phyloP scores from a whole-genome alignment of 345 rosid genomes.

The Corchorus capsularis region DNA sequence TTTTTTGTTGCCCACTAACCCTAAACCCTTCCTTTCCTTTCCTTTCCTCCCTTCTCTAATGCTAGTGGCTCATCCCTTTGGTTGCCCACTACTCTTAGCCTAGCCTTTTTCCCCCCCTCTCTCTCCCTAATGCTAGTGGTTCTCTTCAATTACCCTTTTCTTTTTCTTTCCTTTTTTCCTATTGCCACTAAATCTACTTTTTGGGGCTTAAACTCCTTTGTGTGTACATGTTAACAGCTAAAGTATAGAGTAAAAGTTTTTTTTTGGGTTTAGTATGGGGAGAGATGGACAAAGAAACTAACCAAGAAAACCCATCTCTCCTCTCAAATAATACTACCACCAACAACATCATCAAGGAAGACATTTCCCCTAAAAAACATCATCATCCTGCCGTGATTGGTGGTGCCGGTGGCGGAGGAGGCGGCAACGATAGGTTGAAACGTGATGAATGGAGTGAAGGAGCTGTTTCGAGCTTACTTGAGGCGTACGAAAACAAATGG shows the following conservation, averaged over 20 bases:
- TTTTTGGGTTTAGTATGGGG: conserved; percentile 36
- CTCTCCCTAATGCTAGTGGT: conserved; percentile 41
- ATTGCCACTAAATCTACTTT: not conserved
- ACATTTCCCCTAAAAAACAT: not conserved
- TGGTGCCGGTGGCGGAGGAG: conserved; percentile 24
- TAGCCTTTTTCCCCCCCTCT: conserved; percentile 4
- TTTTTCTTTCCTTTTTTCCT: conserved; percentile 6
- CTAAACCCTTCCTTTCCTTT: not conserved
- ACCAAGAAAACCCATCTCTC: conserved; percentile 46
- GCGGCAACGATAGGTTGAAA: conserved; percentile 64
- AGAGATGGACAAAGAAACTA: conserved; percentile 71
- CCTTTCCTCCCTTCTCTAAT: conserved; percentile 18
- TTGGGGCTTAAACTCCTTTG: conserved; percentile 2
- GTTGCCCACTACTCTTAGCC: conserved; percentile 32
- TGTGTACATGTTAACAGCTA: conserved; percentile 38
- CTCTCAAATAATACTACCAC: conserved; percentile 23
- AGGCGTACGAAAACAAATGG: conserved; percentile 93
- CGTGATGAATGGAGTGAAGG: conserved; percentile 99
- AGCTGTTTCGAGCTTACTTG: conserved; percentile 85
- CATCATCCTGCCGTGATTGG: not conserved
- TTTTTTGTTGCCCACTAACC: conserved; percentile 43
- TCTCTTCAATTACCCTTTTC: conserved; percentile 25
- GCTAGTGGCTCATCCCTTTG: conserved; percentile 41
- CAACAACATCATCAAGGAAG: conserved; percentile 27
- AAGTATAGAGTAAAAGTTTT: conserved; percentile 19